Evolutionary conservation across 2,329 filamentous ascomycete species (phyloP), one percentile per base, ranked within the genome.

Genomic region (Hymenoscyphus albidus): DNA sequence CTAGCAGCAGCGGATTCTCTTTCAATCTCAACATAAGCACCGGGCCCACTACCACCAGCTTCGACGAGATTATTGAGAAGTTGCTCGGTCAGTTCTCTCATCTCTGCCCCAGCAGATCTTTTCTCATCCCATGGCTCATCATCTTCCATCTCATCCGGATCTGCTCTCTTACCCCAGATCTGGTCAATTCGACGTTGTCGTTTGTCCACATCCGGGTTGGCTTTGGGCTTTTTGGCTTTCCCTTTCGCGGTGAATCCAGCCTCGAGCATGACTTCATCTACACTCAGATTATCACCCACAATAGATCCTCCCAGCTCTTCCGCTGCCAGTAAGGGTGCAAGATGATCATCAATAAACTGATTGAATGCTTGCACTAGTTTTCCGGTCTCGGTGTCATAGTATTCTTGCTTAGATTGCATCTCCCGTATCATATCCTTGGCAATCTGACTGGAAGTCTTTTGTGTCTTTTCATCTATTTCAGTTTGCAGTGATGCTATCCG

Each of bases 241-340:
- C 85, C 86, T 65, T 86, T 83, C 0, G 83, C 76, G 69, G 80
- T 88, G 74, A 88, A 88, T 1, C 85, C 86, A 9, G 81, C 83
- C 5, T 80, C 82, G 5, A 88, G 77, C 68, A 83, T 84, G 56
- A 89, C 83, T 9, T 83, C 70, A 80, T 87, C 77, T 78, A 90
- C 72, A 75, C 90, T 86, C 73, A 89, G 81, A 70, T 88, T 80
- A 69, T 92, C 89, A 3, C 92, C 91, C 0, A 93, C 91, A 12
- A 93, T 88, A 0, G 92, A 92, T 0, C 92, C 92, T 7, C 92
- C 92, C 1, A 93, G 81, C 72, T 93, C 90, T 77, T 96, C 92
- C 0, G 91, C 90, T 6, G 91, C 92, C 55, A 96, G 80, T 86
- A 94, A 90, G 2, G 84, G 78, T 1, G 90, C 89, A 0, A 96